Base-by-base conservation (phyloP, 2,329 filamentous ascomycete genomes). In the Aspergillus felis region DNA sequence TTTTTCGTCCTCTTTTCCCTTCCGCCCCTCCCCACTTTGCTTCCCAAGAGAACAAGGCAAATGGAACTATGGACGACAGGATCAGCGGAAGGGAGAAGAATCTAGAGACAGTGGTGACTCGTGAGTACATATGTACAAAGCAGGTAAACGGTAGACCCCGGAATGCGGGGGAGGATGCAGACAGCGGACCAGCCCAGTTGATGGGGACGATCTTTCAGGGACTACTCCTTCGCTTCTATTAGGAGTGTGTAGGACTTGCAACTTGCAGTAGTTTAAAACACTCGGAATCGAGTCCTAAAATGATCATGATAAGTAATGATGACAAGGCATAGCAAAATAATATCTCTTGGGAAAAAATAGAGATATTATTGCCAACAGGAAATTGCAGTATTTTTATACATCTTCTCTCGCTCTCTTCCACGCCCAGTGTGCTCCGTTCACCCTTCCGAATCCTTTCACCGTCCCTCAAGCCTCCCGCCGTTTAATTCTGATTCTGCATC, bases 151-250 rank as follows among this genome's bases (percentile, higher is more conserved):
- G 28, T 29, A 12, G 28, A 29, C 55, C 44, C 48, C 32, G 47
- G 32, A 54, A 59, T 59, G 54, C 50, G 50, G 57, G 53, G 54
- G 44, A 42, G 42, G 27, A 50, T 25, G 46, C 24, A 25, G 24
- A 25, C 24, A n/a, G 25, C 29, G 9, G 46, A 48, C 12, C 12
- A 17, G 27, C n/a, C 49, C 27, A 12, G 55, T 49, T 41, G 42
- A 46, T 28, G 55, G 20, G n/a, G 57, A 57, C 51, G 60, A 62
- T 62, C 60, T 35, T 51, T 49, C 60, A 60, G 53, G 57, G 55
- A 54, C 54, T 58, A 52, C 52, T 58, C 5, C 5, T 17, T 35
- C 32, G 32, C 14, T 35, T 35, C 32, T 17, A 7, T 17, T 35
- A 48, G 29, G 46, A 14, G 44, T 10, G 29, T 25, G 50, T 50